Percentiles rank a stretch among this genome's conserved stretches.
phyloP scores from a whole-genome alignment of 176 grass and related monocot species.

The Ensete ventricosum region DNA sequence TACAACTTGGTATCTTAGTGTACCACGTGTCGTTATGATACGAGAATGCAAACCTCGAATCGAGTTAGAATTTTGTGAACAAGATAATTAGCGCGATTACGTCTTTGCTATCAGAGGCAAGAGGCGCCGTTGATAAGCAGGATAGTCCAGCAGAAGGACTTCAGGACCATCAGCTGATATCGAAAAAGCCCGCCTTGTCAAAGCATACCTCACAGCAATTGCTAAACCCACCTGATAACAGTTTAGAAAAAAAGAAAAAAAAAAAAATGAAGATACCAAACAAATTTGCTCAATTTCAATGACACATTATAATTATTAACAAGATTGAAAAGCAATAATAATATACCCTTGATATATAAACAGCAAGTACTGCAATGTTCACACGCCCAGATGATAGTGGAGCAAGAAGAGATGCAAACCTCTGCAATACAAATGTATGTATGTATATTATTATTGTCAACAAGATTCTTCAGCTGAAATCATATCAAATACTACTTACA shows the following conservation, averaged over 20 bases:
- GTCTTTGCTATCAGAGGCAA: conserved; percentile 81
- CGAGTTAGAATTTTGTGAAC: too few relatives aligned
- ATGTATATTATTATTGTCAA: too few relatives aligned
- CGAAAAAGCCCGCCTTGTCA: conserved; percentile 89
- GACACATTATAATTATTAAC: neutral
- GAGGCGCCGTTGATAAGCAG: conserved; percentile 76
- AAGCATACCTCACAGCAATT: conserved; percentile 76
- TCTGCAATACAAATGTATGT: conserved; percentile 37
- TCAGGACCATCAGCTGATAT: conserved; percentile 67
- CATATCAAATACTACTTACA: neutral
- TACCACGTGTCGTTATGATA: too few relatives aligned
- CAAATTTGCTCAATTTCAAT: neutral
- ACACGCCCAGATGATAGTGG: conserved; percentile 84
- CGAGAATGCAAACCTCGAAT: too few relatives aligned
- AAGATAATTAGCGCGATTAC: conserved; percentile 23
- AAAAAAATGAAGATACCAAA: neutral
- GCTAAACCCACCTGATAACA: conserved; percentile 54
- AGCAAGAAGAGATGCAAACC: conserved; percentile 87
- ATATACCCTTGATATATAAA: conserved; percentile 83
- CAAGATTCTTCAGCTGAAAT: neutral
- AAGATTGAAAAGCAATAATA: neutral
- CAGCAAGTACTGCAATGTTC: conserved; percentile 49
- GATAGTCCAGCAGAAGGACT: conserved; percentile 85
- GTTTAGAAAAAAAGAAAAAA: too few relatives aligned
- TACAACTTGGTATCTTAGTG: too few relatives aligned